phyloP scores from a whole-genome alignment of 2,329 filamentous ascomycete genomes.

The Boeremia lycopersici region DNA sequence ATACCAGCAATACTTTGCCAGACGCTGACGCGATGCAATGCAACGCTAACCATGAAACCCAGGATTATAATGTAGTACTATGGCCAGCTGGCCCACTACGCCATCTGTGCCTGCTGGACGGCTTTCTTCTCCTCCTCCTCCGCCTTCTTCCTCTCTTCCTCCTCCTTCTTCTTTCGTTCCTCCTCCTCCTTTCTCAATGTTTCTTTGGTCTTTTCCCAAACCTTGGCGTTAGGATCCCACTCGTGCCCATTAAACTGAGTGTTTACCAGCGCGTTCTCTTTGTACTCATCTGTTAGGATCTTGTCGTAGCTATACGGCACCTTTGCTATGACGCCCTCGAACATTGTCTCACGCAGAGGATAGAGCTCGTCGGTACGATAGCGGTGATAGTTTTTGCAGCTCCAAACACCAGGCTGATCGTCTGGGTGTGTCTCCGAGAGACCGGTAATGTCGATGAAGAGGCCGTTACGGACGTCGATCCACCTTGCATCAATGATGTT shows the following conservation, averaged over 20 bases:
- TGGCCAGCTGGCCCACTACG: constrained; percentile 27
- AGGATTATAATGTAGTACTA: not conserved
- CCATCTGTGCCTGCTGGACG: constrained; percentile 22
- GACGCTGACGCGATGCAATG: constrained; percentile 2
- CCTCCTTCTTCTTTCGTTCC: constrained; percentile 18
- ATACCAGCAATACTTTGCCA: not conserved
- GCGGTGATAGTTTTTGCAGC: constrained; percentile 79
- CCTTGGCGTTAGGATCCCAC: constrained; percentile 63
- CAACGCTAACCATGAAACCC: not conserved
- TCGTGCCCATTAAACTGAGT: constrained; percentile 67
- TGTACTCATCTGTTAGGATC: constrained; percentile 70
- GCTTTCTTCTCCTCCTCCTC: constrained; percentile 13
- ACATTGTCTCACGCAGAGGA: constrained; percentile 74
- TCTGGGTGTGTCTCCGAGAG: constrained; percentile 70
- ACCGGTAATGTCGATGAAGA: constrained; percentile 85
- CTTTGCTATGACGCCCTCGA: constrained; percentile 73
- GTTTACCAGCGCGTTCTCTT: constrained; percentile 62
- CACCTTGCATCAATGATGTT: constrained; percentile 87
- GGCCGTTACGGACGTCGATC: constrained; percentile 76
- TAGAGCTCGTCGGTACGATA: constrained; percentile 75
- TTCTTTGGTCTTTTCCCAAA: constrained; percentile 60
- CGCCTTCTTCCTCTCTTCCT: constrained; percentile 12
- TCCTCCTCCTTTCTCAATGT: constrained; percentile 21
- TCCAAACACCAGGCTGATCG: constrained; percentile 68
- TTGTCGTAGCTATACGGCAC: constrained; percentile 73